phyloP scores from a whole-genome alignment of 2,329 filamentous ascomycete genomes.

The Fusarium austroafricanum region DNA sequence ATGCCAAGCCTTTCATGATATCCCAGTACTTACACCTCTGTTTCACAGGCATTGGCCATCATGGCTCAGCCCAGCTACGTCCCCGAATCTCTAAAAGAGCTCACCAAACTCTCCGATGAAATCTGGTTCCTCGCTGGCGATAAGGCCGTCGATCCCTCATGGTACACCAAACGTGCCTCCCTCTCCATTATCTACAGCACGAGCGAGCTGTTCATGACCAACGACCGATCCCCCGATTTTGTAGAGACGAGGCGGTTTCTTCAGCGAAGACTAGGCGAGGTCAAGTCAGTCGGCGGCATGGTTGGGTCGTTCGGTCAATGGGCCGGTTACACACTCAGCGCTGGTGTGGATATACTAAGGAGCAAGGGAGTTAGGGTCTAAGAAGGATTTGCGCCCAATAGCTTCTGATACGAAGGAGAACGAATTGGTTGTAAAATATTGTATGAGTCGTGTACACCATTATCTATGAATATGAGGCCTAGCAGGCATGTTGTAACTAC shows the following conservation, averaged over 20 bases:
- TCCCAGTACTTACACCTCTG: constrained; percentile 21
- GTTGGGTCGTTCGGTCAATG: constrained; percentile 77
- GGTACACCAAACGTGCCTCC: constrained; percentile 78
- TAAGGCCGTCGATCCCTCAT: constrained; percentile 81
- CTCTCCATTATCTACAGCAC: constrained; percentile 73
- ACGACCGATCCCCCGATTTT: constrained; percentile 80
- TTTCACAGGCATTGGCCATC: constrained; percentile 80
- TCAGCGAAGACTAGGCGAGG: constrained; percentile 78
- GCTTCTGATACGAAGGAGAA: neutral
- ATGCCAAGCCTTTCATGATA: neutral
- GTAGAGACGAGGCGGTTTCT: constrained; percentile 84
- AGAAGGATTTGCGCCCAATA: constrained; percentile 26
- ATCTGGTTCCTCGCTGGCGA: constrained; percentile 91
- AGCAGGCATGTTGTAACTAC: constrained; percentile 28
- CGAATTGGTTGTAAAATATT: constrained; percentile 42
- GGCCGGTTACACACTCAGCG: constrained; percentile 82
- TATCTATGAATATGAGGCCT: constrained; percentile 28
- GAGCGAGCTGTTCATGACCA: constrained; percentile 93
- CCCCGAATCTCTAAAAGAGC: constrained; percentile 79
- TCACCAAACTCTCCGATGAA: constrained; percentile 87
- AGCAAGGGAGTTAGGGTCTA: constrained; percentile 89
- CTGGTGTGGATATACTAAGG: constrained; percentile 82
- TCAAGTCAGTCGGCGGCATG: constrained; percentile 69
- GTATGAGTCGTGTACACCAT: constrained; percentile 42
- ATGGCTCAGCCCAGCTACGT: constrained; percentile 89